Evolutionary conservation across 257 asterid genomes (phyloP).

Genomic region (Solanum verrucosum): DNA sequence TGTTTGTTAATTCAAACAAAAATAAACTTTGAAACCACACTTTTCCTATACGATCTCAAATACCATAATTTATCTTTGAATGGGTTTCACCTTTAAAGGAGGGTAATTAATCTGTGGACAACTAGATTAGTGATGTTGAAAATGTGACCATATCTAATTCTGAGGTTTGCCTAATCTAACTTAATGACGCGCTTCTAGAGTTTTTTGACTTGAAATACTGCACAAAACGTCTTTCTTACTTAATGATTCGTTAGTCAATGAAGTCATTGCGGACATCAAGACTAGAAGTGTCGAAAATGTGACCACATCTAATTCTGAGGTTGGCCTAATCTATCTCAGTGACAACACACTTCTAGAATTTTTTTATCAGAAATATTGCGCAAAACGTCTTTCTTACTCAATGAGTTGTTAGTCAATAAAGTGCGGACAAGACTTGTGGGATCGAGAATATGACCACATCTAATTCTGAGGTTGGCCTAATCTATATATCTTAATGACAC

Average conservation of each 20-base stretch:
- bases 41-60: background rate
- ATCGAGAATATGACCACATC: background rate
- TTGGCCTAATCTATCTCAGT: background rate
- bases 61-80: background rate
- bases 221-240: background rate
- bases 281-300: background rate
- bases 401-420: background rate
- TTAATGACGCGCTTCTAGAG: background rate
- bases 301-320: background rate
- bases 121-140: background rate
- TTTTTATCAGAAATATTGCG: background rate
- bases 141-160: background rate
- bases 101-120: background rate
- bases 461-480: background rate
- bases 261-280: background rate
- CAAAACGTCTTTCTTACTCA: background rate
- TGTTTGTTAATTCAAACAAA: background rate
- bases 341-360: background rate
- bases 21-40: background rate
- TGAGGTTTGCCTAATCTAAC: background rate
- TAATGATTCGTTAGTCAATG: background rate
- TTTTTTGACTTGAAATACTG: background rate
- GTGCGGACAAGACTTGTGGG: background rate
- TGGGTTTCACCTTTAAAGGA: background rate
- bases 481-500: background rate